Conservation (phyloP, 2,329 filamentous ascomycete species). For the Trichophyton equinum region DNA sequence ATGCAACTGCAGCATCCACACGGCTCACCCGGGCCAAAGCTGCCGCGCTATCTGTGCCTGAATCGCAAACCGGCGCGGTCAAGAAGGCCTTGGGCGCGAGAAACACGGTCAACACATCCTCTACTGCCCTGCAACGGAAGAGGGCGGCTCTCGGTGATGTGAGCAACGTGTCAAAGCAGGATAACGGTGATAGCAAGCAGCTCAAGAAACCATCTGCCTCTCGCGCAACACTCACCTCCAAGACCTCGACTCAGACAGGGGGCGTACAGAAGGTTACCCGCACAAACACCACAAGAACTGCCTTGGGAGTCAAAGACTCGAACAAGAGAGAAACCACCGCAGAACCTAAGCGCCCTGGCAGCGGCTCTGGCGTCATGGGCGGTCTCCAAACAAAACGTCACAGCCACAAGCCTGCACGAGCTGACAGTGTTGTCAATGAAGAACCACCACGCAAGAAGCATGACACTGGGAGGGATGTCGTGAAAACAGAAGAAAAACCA, state of each 20-base stretch:
- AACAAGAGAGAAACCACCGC: conserved; percentile 47
- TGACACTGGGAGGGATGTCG: conserved; percentile 40
- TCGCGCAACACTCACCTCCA: conserved; percentile 61
- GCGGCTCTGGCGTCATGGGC: conserved; percentile 56
- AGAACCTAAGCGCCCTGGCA: conserved; percentile 59
- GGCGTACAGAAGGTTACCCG: conserved; percentile 62
- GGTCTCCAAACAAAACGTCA: conserved; percentile 55
- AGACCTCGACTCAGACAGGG: conserved; percentile 62
- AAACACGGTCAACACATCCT: conserved; percentile 43
- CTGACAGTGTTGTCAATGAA: conserved; percentile 46
- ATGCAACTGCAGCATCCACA: conserved; percentile 52
- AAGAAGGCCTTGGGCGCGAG: conserved; percentile 59
- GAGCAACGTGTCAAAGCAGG: conserved; percentile 74
- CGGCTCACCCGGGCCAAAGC: conserved; percentile 90
- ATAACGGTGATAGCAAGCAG: conserved; percentile 47
- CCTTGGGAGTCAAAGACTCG: conserved; percentile 52
- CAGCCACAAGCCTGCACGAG: conserved; percentile 46
- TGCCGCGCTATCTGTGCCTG: conserved; percentile 46
- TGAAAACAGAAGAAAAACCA: conserved; percentile 13
- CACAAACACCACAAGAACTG: conserved; percentile 49
- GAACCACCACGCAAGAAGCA: conserved; percentile 58
- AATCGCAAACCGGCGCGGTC: conserved; percentile 41
- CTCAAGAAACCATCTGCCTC: conserved; percentile 58
- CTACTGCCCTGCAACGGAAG: conserved; percentile 49
- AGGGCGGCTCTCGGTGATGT: conserved; percentile 83